Percentiles rank a stretch among this genome's conserved stretches.
Evolutionary conservation across 1,284 basidiomycete genomes (phyloP).

Genomic region (Apiotrichum gracile): DNA sequence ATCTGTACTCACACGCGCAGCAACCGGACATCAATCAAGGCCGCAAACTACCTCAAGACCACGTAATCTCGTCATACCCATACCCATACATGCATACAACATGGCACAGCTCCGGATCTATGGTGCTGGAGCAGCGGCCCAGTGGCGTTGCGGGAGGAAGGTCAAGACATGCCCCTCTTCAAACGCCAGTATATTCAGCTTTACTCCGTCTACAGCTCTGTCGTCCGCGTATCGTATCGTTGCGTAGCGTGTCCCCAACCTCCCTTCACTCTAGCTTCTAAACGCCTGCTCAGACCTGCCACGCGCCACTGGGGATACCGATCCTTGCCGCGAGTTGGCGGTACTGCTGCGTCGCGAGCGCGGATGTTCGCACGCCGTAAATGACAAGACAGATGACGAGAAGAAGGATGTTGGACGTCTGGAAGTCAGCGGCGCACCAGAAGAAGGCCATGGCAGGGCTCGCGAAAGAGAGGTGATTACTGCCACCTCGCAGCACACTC

Average conservation of each 20-base stretch:
- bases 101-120: slow-evolving; percentile 6
- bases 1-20: slow-evolving; percentile 14
- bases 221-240: too few relatives aligned
- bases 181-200: too few relatives aligned
- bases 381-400: slow-evolving; percentile 60
- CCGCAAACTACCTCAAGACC: slow-evolving; percentile 42
- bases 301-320: slow-evolving; percentile 39
- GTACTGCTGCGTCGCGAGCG: slow-evolving; percentile 65
- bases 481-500: background rate
- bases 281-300: slow-evolving; percentile 9
- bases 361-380: slow-evolving; percentile 61
- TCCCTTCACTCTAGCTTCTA: too few relatives aligned
- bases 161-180: too few relatives aligned
- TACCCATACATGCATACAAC: slow-evolving; percentile 22
- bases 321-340: slow-evolving; percentile 77
- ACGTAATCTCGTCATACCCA: slow-evolving; percentile 17
- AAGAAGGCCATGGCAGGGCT: background rate
- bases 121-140: background rate
- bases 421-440: background rate
- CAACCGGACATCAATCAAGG: slow-evolving; percentile 43
- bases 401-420: slow-evolving; percentile 63
- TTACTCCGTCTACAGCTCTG: too few relatives aligned
- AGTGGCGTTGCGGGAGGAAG: too few relatives aligned
- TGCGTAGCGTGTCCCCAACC: too few relatives aligned
- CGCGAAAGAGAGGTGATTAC: too few relatives aligned